Evolutionary conservation across 1,284 basidiomycete genomes (phyloP).

Genomic region (Ustilago bromivora): DNA sequence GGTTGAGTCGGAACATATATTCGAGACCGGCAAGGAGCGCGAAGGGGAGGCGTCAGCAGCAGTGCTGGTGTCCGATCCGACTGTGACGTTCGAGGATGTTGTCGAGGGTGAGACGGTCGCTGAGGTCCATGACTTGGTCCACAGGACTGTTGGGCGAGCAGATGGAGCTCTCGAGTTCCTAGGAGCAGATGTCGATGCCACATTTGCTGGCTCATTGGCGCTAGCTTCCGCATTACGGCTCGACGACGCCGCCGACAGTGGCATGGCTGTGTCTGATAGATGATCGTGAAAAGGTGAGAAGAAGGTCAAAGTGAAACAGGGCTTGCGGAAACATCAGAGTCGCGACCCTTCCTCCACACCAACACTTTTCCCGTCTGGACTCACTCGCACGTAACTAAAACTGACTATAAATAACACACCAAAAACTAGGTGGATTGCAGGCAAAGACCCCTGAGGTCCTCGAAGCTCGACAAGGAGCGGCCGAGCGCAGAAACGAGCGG

Average conservation of each 20-base stretch:
- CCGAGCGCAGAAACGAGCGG: too few species aligned
- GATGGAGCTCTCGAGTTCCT: slow-evolving; percentile 9
- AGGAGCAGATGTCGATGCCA: slow-evolving; percentile 5
- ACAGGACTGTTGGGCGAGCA: slow-evolving; percentile 20
- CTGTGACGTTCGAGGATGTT: slow-evolving; percentile 34
- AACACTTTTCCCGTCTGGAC: slow-evolving; percentile 15
- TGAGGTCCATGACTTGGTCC: slow-evolving; percentile 39
- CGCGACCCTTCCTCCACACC: slow-evolving; percentile 32
- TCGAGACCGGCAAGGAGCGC: slow-evolving; percentile 11
- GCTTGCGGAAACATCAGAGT: slow-evolving; percentile 1
- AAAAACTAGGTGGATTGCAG: too few species aligned
- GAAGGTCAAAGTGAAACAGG: background rate
- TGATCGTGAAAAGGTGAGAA: background rate
- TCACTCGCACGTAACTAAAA: too few species aligned
- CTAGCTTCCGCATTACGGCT: background rate
- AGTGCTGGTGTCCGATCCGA: slow-evolving; percentile 39
- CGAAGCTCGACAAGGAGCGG: too few species aligned
- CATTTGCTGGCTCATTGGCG: slow-evolving; percentile 8
- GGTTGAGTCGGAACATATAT: slow-evolving; percentile 26
- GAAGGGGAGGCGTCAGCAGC: slow-evolving; percentile 26
- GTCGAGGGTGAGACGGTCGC: slow-evolving; percentile 26
- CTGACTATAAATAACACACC: too few species aligned
- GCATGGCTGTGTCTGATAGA: slow-evolving; percentile 13
- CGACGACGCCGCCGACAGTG: slow-evolving; percentile 12
- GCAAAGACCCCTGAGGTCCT: too few species aligned